Percentiles rank a stretch among this genome's conserved stretches.
These are phyloP conservation scores for Hirsutella thompsonii DNA, from an alignment of 2,329 filamentous ascomycete species.

Conservation along the genomic window DNA sequence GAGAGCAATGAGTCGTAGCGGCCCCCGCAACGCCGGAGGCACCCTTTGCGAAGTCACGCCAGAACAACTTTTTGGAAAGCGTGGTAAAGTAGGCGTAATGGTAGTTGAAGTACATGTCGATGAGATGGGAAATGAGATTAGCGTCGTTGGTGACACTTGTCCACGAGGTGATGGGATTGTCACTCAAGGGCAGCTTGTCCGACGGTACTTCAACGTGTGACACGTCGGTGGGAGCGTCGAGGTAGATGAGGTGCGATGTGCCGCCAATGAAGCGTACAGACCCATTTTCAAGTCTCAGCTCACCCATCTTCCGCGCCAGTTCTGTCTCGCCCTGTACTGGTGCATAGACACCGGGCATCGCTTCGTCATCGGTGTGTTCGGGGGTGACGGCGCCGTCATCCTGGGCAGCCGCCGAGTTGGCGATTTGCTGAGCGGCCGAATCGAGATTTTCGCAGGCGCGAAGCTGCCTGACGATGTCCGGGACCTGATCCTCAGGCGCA, in stretches of 20 bases:
- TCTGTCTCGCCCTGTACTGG: constrained; percentile 56
- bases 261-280: constrained; percentile 85
- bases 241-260: constrained; percentile 83
- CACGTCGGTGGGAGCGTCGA: constrained; percentile 36
- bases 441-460: constrained; percentile 67
- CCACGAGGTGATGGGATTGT: constrained; percentile 73
- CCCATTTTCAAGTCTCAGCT: constrained; percentile 76
- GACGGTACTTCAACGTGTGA: constrained; percentile 26
- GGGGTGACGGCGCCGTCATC: constrained; percentile 10
- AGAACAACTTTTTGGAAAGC: constrained; percentile 75
- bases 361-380: constrained; percentile 25
- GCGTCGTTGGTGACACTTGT: constrained; percentile 72
- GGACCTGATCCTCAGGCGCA: constrained; percentile 75
- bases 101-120: constrained; percentile 98
- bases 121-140: constrained; percentile 68
- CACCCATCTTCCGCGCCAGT: constrained; percentile 84
- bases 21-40: constrained; percentile 39
- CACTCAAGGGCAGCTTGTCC: constrained; percentile 35
- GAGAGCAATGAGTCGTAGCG: constrained; percentile 66
- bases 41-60: constrained; percentile 69
- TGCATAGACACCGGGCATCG: constrained; percentile 21
- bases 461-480: constrained; percentile 71
- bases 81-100: constrained; percentile 96
- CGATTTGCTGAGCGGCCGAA: constrained; percentile 37
- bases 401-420: constrained; percentile 24